Evolutionary conservation across 345 rosid genomes (phyloP).

Genomic region (Eucalyptus fibrosa): DNA sequence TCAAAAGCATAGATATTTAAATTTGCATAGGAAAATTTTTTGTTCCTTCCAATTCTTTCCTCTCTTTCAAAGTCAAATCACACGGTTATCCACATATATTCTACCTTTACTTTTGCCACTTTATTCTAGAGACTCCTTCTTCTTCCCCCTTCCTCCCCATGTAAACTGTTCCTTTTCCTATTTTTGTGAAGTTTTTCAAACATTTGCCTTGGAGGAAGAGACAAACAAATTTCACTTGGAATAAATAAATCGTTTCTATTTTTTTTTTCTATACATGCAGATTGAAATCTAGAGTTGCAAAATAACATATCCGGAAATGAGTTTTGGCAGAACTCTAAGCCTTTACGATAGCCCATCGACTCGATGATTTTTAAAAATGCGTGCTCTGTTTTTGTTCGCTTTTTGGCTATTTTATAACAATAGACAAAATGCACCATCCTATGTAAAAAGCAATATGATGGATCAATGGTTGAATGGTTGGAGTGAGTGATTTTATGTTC

Average conservation of each 20-base stretch:
- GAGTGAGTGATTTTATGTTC: no score
- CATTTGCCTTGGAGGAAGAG: background rate
- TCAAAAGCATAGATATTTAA: background rate
- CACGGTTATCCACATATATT: background rate
- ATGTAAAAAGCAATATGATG: background rate
- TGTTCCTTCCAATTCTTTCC: background rate
- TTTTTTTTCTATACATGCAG: background rate
- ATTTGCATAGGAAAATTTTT: background rate
- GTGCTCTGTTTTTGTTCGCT: background rate
- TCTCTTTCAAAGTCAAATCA: background rate
- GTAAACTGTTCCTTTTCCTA: background rate
- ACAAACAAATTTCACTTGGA: background rate
- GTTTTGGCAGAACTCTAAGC: background rate
- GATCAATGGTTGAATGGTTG: background rate
- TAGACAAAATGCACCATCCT: background rate
- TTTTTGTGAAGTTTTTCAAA: background rate
- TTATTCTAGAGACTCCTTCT: background rate
- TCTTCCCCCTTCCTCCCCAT: background rate
- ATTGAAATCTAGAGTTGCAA: background rate
- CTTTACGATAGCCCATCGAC: background rate
- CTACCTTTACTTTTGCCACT: background rate
- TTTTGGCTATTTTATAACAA: background rate
- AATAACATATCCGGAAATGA: background rate
- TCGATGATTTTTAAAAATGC: background rate
- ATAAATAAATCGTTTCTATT: background rate